These are phyloP conservation scores for Ophidiomyces ophidiicola DNA, from an alignment of 2,329 filamentous ascomycete species.

Conservation along the genomic window DNA sequence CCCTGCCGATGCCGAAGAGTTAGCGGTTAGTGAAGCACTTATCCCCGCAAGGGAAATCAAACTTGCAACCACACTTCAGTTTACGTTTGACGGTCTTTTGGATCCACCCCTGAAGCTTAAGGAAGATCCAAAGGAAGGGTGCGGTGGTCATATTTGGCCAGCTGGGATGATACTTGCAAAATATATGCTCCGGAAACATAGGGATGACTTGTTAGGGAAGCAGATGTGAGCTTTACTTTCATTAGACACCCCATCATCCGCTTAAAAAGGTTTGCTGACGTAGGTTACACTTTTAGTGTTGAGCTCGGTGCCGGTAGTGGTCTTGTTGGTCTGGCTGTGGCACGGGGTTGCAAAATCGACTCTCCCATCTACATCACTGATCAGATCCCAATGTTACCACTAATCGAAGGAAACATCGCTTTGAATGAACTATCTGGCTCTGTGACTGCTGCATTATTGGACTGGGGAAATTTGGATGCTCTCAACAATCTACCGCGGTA, in stretches of 20 bases:
- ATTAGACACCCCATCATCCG: neutral
- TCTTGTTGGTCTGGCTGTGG: slow-evolving; percentile 58
- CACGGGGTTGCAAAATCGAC: slow-evolving; percentile 43
- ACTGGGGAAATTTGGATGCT: slow-evolving; percentile 52
- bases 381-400: slow-evolving; percentile 66
- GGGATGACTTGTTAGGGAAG: slow-evolving; percentile 49
- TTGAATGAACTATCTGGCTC: slow-evolving; percentile 58
- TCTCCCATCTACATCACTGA: slow-evolving; percentile 68
- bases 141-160: slow-evolving; percentile 89
- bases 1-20: neutral
- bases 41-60: slow-evolving; percentile 44
- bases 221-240: slow-evolving; percentile 48
- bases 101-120: slow-evolving; percentile 58
- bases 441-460: slow-evolving; percentile 58
- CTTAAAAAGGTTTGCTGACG: neutral
- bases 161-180: slow-evolving; percentile 79
- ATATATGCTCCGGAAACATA: slow-evolving; percentile 69
- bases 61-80: slow-evolving; percentile 38
- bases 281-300: slow-evolving; percentile 58
- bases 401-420: slow-evolving; percentile 80
- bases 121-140: slow-evolving; percentile 77
- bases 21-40: slow-evolving; percentile 41
- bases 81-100: slow-evolving; percentile 64
- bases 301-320: slow-evolving; percentile 89
- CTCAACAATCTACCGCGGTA: slow-evolving; percentile 30